Evolutionary conservation across 2,329 filamentous ascomycete species (phyloP), one percentile per base, ranked within the genome.

Genomic region (Xylariaceae sp.): DNA sequence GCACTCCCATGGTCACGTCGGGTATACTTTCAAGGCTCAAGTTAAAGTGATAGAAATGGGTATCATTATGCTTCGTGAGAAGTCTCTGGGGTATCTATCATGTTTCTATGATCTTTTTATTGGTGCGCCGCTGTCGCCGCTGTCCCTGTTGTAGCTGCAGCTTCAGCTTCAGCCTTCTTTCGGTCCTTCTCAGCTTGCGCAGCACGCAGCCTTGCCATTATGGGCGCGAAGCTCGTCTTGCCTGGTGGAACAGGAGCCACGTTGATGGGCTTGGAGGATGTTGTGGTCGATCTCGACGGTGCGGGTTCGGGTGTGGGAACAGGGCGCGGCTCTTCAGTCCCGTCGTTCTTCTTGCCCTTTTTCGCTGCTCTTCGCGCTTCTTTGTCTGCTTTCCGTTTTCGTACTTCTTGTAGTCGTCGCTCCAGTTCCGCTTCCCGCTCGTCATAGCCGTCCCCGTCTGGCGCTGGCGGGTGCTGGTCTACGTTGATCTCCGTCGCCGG

Each of bases 131-230:
- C 33, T 35, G 33, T 35, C 33, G 33, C 33, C 18, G 33, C n/a
- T n/a, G n/a, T n/a, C n/a, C n/a, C n/a, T n/a, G n/a, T n/a, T n/a
- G n/a, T n/a, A n/a, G n/a, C n/a, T n/a, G n/a, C n/a, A 3, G 64
- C 65, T 4, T 60, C 65, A 42, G 71, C 67, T 32, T 60, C 59
- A 38, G 76, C 73, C 47, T 70, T 68, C 51, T 66, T 67, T 33
- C 64, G 56, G 48, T 80, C 69, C 39, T 78, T 75, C 46, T 76
- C 75, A 11, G 76, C 71, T 56, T 81, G 76, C 18, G 76, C 76
- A 42, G 72, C 77, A 49, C 74, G 74, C 31, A 82, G 50, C 42
- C 76, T 68, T 45, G 75, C 79, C 64, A 80, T 68, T 1, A 73
- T 79, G 9, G 57, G 58, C 35, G 63, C 56, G 44, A 59, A 58